Base-by-base conservation (phyloP, 2,329 filamentous ascomycete genomes). In the Colletotrichum sp. region DNA sequence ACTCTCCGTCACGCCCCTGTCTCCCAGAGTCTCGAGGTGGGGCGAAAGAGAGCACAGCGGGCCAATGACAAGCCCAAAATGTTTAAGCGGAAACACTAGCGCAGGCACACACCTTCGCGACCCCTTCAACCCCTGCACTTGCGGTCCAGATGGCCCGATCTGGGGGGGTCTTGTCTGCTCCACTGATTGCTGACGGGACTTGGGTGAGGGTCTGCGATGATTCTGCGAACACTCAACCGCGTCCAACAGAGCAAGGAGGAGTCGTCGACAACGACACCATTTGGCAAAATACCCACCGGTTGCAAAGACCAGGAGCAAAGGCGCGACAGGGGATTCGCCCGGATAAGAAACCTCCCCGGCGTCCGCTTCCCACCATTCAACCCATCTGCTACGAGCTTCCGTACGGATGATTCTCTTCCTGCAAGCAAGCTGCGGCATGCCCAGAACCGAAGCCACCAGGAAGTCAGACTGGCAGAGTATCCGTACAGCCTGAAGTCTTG, bases 61-160 rank as follows among this genome's bases (percentile, higher is more conserved):
- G 57, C 49, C 70, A 69, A 71, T 67, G 30, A 63, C 2, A n/a
- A 64, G 30, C 28, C 30, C 57, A 59, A 28, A n/a, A 71, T 26
- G 69, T 49, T 68, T 64, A 78, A 75, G 70, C 62, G 57, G 76
- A 78, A 78, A 78, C 77, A 78, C 77, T 78, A 78, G 77, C 68
- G 76, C 76, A 77, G 68, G 77, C 70, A 78, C 77, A 52, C 60
- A 44, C 62, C 66, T 67, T 32, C 60, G 21, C 34, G 65, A 55
- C 73, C 62, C 68, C 57, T 66, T 24, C 30, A 44, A 57, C 52
- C 76, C 76, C 67, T 71, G 69, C 55, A 34, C 39, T 26, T 21
- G n/a, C 36, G 62, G 66, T 62, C 70, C 70, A 76, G 74, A 70
- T 78, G 74, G 76, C 66, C 66, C 74, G 68, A 71, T 71, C 70